Base-by-base conservation (phyloP, 169 alveolate species). In the Plasmodium gaboni region DNA sequence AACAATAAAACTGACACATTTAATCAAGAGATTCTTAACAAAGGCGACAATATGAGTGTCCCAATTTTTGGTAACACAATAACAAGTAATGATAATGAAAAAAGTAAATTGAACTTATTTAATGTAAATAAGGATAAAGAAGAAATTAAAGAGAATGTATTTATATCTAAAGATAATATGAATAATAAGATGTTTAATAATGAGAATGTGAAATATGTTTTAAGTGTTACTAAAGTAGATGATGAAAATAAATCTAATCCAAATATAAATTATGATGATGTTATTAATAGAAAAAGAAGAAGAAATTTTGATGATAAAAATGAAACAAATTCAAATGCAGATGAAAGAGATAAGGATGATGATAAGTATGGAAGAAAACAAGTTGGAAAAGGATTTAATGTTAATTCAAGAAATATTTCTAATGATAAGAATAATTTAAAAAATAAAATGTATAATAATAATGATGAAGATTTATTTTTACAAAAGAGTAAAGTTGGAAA, bases 251-350 rank as follows among this genome's bases (percentile, higher is more conserved):
- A 80, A 44, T 0, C 59, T 2, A 32, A 50, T 44, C 51, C 38
- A 5, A 57, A 53, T 46, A 67, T 83, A 83, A 83, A 83, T 50
- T 83, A 83, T 71, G 91, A 83, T 71, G 73, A 83, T 53, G 72
- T 83, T 8, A 67, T 32, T 26, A 83, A 69, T 17, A 53, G 91
- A 48, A 83, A 83, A 60, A 50, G 91, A 48, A 68, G 91, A 51
- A 83, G 83, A 61, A 69, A 83, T 63, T n/a, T 68, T 2, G 91
- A 83, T 57, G 78, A 65, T 15, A 57, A 78, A 5, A 2, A 9
- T 2, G 8, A 1, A n/a, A 59, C 44, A 9, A 42, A 65, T 32
- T 24, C 24, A 22, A 17, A 17, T 26, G 55, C 13, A 4, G 2
- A 78, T 50, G 70, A 48, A 17, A 44, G 38, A 69, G 15, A 61